These are phyloP conservation scores for Cyberlindnera americana DNA, from an alignment of 805 yeast genomes.

Conservation along the genomic window DNA sequence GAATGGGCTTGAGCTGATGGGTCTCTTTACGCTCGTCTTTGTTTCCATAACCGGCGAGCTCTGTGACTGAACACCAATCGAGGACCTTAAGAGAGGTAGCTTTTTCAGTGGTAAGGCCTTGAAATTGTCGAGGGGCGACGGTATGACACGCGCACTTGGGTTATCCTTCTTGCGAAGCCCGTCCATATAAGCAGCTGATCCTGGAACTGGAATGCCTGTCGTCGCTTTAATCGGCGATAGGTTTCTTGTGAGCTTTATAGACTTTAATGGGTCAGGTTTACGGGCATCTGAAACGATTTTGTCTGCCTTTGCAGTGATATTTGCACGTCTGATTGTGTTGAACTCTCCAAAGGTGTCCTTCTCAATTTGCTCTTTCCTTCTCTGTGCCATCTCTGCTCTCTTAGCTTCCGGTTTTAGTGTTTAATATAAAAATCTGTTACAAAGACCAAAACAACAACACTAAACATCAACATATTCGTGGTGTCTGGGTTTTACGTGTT, in stretches of 20 bases:
- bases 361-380: conserved; percentile 10
- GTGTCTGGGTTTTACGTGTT: no score
- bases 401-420: not conserved
- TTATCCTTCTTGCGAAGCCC: not conserved
- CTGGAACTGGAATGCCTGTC: not conserved
- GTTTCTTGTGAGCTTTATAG: conserved; percentile 4
- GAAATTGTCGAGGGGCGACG: not conserved
- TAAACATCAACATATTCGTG: no score
- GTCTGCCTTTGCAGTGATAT: conserved; percentile 8
- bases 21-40: not conserved
- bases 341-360: conserved; percentile 25
- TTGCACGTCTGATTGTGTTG: conserved; percentile 18
- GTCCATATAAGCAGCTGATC: not conserved
- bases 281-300: conserved; percentile 8
- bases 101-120: not conserved
- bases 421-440: no score
- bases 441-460: no score
- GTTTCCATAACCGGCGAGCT: not conserved
- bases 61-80: not conserved
- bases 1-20: not conserved
- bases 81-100: not conserved
- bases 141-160: no score
- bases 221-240: no score
- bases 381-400: not conserved
- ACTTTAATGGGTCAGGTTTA: conserved; percentile 9